Evolutionary conservation across 1,284 basidiomycete species (phyloP).

Genomic region (Malassezia equina): DNA sequence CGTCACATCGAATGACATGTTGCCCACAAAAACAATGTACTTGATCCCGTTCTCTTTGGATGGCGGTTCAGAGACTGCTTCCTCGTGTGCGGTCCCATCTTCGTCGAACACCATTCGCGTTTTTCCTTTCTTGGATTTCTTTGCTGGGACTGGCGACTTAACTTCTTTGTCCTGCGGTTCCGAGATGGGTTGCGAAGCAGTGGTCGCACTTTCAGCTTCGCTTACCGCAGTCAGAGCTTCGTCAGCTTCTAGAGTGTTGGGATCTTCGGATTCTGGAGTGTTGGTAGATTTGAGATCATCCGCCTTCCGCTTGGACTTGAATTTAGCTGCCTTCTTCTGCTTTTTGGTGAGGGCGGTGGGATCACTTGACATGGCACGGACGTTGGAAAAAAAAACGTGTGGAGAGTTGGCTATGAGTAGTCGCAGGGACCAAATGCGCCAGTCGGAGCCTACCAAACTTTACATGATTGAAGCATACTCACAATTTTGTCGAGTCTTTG

Average conservation of each 20-base stretch:
- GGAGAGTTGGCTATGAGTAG: background rate
- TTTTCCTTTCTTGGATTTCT: background rate
- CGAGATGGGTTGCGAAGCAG: background rate
- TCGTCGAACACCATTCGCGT: conserved; percentile 3
- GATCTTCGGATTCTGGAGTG: conserved; percentile 15
- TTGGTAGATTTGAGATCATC: conserved; percentile 5
- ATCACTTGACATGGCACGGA: background rate
- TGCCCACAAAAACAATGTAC: conserved; percentile 44
- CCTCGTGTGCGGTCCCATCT: conserved; percentile 7
- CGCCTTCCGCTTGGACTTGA: conserved; percentile 17
- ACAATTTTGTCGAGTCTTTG: conserved; percentile 1
- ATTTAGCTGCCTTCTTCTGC: conserved; percentile 32
- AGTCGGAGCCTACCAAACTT: conserved; percentile 5
- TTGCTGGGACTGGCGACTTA: conserved; percentile 18
- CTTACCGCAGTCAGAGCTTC: background rate
- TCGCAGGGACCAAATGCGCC: background rate
- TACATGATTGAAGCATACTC: background rate
- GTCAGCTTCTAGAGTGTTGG: background rate
- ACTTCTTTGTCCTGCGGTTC: background rate
- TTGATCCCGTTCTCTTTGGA: conserved; percentile 10
- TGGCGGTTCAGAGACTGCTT: background rate
- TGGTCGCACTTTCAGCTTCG: background rate
- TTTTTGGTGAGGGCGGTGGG: conserved; percentile 25
- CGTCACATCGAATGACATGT: conserved; percentile 45
- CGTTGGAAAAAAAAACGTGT: background rate